phyloP scores from a whole-genome alignment of 441 rosid genomes.

The Euphorbia corollata region DNA sequence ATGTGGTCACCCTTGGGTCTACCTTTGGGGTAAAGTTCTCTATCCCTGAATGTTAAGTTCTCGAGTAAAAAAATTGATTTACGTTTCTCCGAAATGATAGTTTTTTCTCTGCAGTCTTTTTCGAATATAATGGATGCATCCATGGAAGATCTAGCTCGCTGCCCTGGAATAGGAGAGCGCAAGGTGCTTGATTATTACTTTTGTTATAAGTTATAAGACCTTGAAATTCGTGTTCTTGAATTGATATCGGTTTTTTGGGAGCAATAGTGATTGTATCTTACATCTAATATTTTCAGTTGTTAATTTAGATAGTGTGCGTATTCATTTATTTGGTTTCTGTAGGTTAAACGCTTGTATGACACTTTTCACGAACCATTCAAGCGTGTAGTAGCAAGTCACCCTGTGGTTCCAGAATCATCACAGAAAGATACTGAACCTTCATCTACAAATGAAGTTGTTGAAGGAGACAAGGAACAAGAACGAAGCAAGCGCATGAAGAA shows the following conservation, averaged over 20 bases:
- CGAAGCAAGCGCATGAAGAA: constrained; percentile 45
- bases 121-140: constrained; percentile 91
- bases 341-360: constrained; percentile 85
- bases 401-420: constrained; percentile 40
- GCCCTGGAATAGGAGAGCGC: constrained; percentile 96
- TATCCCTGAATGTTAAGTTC: neutral
- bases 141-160: constrained; percentile 87
- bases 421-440: constrained; percentile 32
- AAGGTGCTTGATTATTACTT: constrained; percentile 44
- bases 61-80: neutral
- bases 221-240: neutral
- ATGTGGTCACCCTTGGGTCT: constrained; percentile 93
- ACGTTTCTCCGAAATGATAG: neutral
- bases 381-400: constrained; percentile 46
- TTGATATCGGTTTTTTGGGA: neutral
- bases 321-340: constrained; percentile 16
- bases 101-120: constrained; percentile 52
- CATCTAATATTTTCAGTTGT: constrained; percentile 1
- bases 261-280: constrained; percentile 1
- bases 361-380: constrained; percentile 95
- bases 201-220: neutral
- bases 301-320: neutral
- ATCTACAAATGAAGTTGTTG: constrained; percentile 34
- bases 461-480: constrained; percentile 37
- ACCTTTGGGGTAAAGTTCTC: constrained; percentile 70